Percentiles rank a stretch among this genome's conserved stretches.
phyloP scores from a whole-genome alignment of 257 asterid species.

The Gardenia jasminoides region DNA sequence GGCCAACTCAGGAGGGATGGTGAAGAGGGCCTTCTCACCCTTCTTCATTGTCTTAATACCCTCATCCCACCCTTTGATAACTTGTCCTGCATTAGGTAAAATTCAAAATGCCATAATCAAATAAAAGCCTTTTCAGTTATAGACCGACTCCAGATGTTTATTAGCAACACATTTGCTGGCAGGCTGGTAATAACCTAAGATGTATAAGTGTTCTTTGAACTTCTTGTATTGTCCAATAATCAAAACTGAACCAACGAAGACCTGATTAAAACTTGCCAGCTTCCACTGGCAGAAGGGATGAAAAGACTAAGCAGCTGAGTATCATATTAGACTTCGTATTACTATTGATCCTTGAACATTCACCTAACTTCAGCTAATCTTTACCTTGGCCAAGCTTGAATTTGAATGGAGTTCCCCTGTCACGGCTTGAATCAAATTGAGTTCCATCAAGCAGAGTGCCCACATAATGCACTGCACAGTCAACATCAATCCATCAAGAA shows the following conservation, averaged over 20 bases:
- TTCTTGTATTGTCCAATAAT: not conserved
- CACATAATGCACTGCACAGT: slow-evolving; percentile 56
- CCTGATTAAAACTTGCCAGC: not conserved
- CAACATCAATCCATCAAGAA: slow-evolving; percentile 17
- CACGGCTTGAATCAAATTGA: slow-evolving; percentile 53
- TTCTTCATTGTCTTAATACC: slow-evolving; percentile 60
- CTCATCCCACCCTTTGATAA: slow-evolving; percentile 66
- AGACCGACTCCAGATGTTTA: no score
- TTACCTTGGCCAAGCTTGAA: slow-evolving; percentile 56
- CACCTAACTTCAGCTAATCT: not conserved
- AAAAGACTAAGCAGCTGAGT: not conserved
- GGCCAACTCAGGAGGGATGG: slow-evolving; percentile 52
- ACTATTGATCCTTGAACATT: not conserved
- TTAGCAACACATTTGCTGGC: not conserved
- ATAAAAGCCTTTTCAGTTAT: not conserved
- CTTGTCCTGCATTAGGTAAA: slow-evolving; percentile 36
- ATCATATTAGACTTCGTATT: no score
- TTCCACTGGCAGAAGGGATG: not conserved
- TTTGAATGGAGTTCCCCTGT: slow-evolving; percentile 39
- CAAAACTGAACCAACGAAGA: not conserved
- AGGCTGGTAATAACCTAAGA: not conserved
- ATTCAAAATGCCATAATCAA: not conserved
- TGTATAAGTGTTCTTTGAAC: not conserved
- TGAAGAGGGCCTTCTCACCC: slow-evolving; percentile 55
- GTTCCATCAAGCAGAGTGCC: slow-evolving; percentile 58